A percentile compares a stretch with the other conserved stretches of the same genome.
Evolutionary conservation across 768 basidiomycete genomes (phyloP).

Genomic region (Postia placenta): DNA sequence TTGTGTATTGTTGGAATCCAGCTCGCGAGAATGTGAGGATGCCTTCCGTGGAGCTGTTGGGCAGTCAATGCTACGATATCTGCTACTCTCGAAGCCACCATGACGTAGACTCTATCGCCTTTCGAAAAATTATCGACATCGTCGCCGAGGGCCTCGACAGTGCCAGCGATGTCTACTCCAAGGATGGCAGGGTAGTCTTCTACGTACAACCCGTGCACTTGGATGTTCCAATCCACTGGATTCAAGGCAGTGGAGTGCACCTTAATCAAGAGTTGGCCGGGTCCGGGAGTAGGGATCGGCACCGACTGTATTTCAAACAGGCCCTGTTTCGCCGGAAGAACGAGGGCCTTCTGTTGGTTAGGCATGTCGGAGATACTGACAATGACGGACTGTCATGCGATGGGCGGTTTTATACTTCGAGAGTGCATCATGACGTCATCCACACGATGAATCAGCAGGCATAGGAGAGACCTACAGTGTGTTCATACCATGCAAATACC

Average conservation of each 20-base stretch:
- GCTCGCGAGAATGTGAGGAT: background rate
- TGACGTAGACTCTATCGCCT: slow-evolving; percentile 21
- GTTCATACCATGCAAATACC: too few species aligned
- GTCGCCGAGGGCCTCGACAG: slow-evolving; percentile 22
- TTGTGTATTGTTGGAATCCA: slow-evolving; percentile 18
- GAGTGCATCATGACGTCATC: too few species aligned
- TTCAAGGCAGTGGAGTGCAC: slow-evolving; percentile 24
- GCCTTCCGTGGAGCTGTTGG: slow-evolving; percentile 5
- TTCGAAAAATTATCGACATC: slow-evolving; percentile 19
- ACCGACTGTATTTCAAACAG: slow-evolving; percentile 2
- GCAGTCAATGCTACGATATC: too few species aligned
- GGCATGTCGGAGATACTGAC: background rate
- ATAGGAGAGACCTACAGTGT: too few species aligned
- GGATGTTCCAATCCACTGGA: slow-evolving; percentile 31
- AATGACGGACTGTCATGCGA: too few species aligned
- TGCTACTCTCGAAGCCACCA: too few species aligned
- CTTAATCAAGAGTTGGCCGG: slow-evolving; percentile 27
- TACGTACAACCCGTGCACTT: slow-evolving; percentile 16
- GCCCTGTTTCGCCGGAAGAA: slow-evolving; percentile 7
- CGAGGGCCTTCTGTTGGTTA: slow-evolving; percentile 11
- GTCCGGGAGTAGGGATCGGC: slow-evolving; percentile 17
- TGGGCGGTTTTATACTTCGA: too few species aligned
- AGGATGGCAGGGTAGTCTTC: slow-evolving; percentile 23
- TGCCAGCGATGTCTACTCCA: slow-evolving; percentile 27
- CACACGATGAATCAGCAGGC: too few species aligned